Conservation (phyloP, 2,329 filamentous ascomycete genomes). For the Elsinoe batatas region DNA sequence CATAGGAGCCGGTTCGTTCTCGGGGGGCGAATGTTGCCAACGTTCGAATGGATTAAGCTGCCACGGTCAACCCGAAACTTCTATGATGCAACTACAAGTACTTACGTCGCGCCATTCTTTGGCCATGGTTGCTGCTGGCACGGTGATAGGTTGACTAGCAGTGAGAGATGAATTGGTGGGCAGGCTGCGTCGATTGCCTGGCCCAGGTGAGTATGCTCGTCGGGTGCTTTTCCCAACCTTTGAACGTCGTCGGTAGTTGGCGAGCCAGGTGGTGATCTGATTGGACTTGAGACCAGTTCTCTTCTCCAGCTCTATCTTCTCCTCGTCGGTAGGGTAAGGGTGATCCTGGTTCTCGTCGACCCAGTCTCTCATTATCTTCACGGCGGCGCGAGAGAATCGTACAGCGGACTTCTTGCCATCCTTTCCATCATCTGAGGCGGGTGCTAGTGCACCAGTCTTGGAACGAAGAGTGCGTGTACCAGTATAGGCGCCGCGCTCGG, state of each 20-base stretch:
- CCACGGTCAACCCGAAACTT: conserved; percentile 34
- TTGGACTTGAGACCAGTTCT: conserved; percentile 71
- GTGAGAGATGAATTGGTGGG: conserved; percentile 59
- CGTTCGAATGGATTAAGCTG: conserved; percentile 56
- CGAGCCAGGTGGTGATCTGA: conserved; percentile 87
- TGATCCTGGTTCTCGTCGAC: conserved; percentile 68
- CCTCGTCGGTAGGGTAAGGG: conserved; percentile 79
- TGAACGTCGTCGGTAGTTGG: conserved; percentile 73
- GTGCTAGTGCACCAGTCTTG: conserved; percentile 17
- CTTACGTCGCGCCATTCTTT: conserved; percentile 22
- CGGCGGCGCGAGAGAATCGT: conserved; percentile 69
- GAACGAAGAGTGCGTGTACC: conserved; percentile 28
- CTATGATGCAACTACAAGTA: neutral
- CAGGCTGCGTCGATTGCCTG: conserved; percentile 40
- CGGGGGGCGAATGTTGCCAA: conserved; percentile 60
- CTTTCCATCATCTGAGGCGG: conserved; percentile 18
- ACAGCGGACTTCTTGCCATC: conserved; percentile 50
- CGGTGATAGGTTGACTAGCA: conserved; percentile 58
- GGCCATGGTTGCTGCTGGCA: conserved; percentile 48
- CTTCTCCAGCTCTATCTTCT: conserved; percentile 69
- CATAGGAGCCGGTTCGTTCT: conserved; percentile 57
- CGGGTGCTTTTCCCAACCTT: conserved; percentile 58
- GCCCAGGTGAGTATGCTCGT: conserved; percentile 6
- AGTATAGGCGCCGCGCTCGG: conserved; percentile 26
- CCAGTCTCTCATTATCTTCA: conserved; percentile 78